Conservation (phyloP, 2,329 filamentous ascomycete genomes). For the Colletotrichum tamarilloi region DNA sequence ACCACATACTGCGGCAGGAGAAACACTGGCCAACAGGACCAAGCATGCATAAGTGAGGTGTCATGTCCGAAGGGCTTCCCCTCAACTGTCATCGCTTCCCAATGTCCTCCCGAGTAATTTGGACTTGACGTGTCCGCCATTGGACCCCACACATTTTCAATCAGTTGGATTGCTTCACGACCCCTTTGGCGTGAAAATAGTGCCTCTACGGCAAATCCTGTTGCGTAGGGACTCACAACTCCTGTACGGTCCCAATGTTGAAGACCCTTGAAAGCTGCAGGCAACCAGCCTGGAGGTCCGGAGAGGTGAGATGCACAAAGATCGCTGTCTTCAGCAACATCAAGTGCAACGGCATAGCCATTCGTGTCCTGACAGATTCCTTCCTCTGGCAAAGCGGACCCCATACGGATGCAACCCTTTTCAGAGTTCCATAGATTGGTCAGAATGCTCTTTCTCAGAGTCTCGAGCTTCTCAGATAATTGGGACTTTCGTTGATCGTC, state of each 20-base stretch:
- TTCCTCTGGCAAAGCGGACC: background rate
- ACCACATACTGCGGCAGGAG: conserved; percentile 23
- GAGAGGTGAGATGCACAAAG: background rate
- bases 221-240: conserved; percentile 18
- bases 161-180: conserved; percentile 5
- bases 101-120: conserved; percentile 26
- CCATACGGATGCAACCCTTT: background rate
- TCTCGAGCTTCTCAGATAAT: background rate
- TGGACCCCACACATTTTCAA: conserved; percentile 12
- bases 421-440: conserved; percentile 6
- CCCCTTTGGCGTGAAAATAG: conserved; percentile 12
- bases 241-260: conserved; percentile 14
- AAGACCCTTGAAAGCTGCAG: conserved; percentile 2
- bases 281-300: background rate
- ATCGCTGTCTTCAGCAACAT: background rate
- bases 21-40: conserved; percentile 30
- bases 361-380: conserved; percentile 20
- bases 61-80: conserved; percentile 18
- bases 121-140: conserved; percentile 10
- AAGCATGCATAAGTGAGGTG: conserved; percentile 23
- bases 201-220: conserved; percentile 24
- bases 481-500: background rate
- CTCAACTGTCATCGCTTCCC: conserved; percentile 25
- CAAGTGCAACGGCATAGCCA: conserved; percentile 16
- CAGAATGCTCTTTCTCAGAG: conserved; percentile 1